A percentile compares a stretch with the other conserved stretches of the same genome.
phyloP scores from a whole-genome alignment of 768 basidiomycete genomes.

The Paxillus involutus region DNA sequence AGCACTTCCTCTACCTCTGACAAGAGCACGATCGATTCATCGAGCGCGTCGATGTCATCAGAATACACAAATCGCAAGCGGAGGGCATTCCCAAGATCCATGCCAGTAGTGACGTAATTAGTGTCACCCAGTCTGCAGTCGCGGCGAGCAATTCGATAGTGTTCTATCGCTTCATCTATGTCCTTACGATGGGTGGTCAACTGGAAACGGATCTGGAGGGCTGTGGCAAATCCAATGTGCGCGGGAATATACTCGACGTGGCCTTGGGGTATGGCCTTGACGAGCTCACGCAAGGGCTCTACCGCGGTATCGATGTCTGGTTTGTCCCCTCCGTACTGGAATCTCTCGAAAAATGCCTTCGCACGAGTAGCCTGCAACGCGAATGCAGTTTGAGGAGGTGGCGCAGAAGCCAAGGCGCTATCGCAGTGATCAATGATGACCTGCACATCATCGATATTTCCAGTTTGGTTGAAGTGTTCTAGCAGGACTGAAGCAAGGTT shows the following conservation, averaged over 20 bases:
- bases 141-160: conserved; percentile 11
- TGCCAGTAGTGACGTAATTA: conserved; percentile 9
- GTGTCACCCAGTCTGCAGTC: conserved; percentile 6
- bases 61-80: conserved; percentile 9
- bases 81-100: conserved; percentile 17
- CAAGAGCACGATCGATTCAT: conserved; percentile 24
- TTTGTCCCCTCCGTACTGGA: conserved; percentile 7
- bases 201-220: conserved; percentile 19
- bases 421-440: conserved; percentile 22
- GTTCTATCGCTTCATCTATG: conserved; percentile 23
- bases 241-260: conserved; percentile 8
- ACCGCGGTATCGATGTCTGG: conserved; percentile 9
- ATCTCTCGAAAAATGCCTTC: conserved; percentile 12
- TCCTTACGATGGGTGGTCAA: conserved; percentile 5
- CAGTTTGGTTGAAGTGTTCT: conserved; percentile 4
- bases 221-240: conserved; percentile 14
- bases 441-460: conserved; percentile 15
- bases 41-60: conserved; percentile 11
- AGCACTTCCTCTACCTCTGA: conserved; percentile 16
- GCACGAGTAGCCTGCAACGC: conserved; percentile 14
- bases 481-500: conserved; percentile 7
- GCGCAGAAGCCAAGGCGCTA: conserved; percentile 7
- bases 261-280: conserved; percentile 7
- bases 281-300: conserved; percentile 11
- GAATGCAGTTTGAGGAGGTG: background rate